These are phyloP conservation scores for Isabelozyma rhagii DNA, from an alignment of 805 yeast species.

Conservation along the genomic window DNA sequence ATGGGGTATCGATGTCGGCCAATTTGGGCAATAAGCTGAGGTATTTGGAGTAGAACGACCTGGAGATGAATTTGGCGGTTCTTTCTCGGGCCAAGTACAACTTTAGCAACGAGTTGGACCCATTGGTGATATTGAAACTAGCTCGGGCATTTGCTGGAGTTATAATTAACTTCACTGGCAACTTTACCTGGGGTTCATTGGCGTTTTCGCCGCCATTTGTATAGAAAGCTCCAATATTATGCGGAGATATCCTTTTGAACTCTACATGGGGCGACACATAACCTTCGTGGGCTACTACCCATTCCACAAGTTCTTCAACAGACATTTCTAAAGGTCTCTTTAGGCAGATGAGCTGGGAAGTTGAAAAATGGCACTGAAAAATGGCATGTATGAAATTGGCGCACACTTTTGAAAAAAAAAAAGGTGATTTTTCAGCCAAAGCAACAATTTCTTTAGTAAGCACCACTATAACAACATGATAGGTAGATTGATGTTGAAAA, in stretches of 20 bases:
- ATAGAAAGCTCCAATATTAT: conserved; percentile 24
- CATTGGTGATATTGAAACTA: conserved; percentile 6
- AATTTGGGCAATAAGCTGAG: conserved; percentile 33
- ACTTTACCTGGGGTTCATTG: conserved; percentile 11
- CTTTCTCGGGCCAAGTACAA: conserved; percentile 32
- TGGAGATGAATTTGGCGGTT: conserved; percentile 4
- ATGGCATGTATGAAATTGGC: too few relatives aligned
- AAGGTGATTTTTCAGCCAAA: too few relatives aligned
- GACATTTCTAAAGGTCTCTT: not conserved
- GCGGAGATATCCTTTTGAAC: conserved; percentile 17
- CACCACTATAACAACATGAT: not conserved
- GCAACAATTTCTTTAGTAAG: not conserved
- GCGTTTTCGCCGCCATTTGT: conserved; percentile 1
- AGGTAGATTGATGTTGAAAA: not conserved
- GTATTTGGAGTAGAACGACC: conserved; percentile 27
- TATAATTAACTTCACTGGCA: conserved; percentile 16
- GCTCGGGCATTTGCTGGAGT: conserved; percentile 21
- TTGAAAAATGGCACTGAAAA: too few relatives aligned
- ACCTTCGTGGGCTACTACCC: conserved; percentile 34
- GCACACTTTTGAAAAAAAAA: too few relatives aligned
- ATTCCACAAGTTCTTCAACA: conserved; percentile 15
- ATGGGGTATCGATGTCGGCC: conserved; percentile 54
- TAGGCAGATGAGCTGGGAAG: not conserved
- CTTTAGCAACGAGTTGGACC: conserved; percentile 31
- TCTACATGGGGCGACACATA: conserved; percentile 15